Evolutionary conservation across 225 moss, liverwort and hornwort genomes (phyloP).

Genomic region (Polytrichum commune): DNA sequence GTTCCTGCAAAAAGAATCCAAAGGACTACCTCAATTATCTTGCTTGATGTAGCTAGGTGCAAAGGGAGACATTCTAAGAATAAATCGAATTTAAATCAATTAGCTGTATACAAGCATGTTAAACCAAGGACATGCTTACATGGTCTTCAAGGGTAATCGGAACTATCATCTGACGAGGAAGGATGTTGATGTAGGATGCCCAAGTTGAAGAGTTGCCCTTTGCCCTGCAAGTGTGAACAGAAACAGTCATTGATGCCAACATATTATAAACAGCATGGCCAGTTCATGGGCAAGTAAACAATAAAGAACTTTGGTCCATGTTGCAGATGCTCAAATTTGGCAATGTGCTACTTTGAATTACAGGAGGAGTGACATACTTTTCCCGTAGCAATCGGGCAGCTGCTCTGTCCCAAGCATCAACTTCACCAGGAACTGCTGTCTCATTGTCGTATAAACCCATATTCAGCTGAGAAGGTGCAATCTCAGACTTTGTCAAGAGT

Average conservation of each 20-base stretch:
- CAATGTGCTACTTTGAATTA: neutral
- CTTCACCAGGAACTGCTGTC: conserved; percentile 53
- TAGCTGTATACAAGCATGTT: too few relatives aligned
- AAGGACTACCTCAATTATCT: too few relatives aligned
- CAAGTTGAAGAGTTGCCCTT: conserved; percentile 74
- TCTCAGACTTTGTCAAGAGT: too few relatives aligned
- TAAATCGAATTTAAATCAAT: too few relatives aligned
- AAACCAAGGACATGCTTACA: conserved; percentile 30
- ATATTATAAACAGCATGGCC: neutral
- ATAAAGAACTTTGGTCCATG: neutral
- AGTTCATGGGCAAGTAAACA: neutral
- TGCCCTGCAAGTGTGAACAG: conserved; percentile 39
- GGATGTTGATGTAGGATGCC: conserved; percentile 74
- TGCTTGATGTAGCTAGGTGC: too few relatives aligned
- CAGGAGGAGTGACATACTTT: conserved; percentile 40
- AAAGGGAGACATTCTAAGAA: too few relatives aligned
- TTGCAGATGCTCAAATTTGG: too few relatives aligned
- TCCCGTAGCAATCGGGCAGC: conserved; percentile 94
- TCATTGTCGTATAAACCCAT: conserved; percentile 94
- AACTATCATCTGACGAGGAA: conserved; percentile 70
- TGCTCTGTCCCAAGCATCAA: conserved; percentile 88
- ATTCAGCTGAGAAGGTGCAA: conserved; percentile 32
- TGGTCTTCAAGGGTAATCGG: conserved; percentile 81
- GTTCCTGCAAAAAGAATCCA: conserved; percentile 44
- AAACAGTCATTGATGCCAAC: conserved; percentile 2